These are phyloP conservation scores for Komagataella pseudopastoris DNA, from an alignment of 805 yeast species.

Conservation along the genomic window DNA sequence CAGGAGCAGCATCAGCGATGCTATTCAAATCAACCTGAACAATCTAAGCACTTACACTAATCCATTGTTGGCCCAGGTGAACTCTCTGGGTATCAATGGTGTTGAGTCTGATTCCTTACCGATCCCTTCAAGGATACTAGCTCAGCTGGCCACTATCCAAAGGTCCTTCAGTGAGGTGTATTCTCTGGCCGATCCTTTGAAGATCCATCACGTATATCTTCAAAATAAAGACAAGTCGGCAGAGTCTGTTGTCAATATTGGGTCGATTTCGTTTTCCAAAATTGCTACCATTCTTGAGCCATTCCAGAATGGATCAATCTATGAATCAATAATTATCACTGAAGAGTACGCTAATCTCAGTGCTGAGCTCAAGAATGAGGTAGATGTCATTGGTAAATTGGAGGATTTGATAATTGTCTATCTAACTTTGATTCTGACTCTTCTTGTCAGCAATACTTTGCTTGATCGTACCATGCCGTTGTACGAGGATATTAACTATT, in stretches of 20 bases:
- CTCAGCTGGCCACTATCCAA: not conserved
- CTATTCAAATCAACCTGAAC: not conserved
- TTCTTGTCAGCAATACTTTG: slow-evolving; percentile 13
- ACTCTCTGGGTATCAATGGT: not conserved
- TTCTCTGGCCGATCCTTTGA: not conserved
- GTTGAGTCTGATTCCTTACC: not conserved
- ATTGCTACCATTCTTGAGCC: not conserved
- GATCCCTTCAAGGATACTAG: not conserved
- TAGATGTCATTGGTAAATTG: slow-evolving; percentile 4
- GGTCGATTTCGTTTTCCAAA: not conserved
- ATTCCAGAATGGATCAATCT: not conserved
- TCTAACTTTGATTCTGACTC: slow-evolving; percentile 8
- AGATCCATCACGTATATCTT: not conserved
- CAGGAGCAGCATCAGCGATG: slow-evolving; percentile 1
- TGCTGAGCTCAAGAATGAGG: not conserved
- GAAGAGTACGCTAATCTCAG: not conserved
- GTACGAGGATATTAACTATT: slow-evolving; percentile 30
- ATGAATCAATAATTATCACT: not conserved
- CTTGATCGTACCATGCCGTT: slow-evolving; percentile 28
- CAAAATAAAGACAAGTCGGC: not conserved
- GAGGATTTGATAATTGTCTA: slow-evolving; percentile 12
- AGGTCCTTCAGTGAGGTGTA: not conserved
- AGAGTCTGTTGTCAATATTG: not conserved
- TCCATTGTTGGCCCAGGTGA: not conserved
- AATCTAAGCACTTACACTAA: not conserved